Evolutionary conservation across 2,329 filamentous ascomycete genomes (phyloP).

Genomic region (Colletotrichum cordylinicola): DNA sequence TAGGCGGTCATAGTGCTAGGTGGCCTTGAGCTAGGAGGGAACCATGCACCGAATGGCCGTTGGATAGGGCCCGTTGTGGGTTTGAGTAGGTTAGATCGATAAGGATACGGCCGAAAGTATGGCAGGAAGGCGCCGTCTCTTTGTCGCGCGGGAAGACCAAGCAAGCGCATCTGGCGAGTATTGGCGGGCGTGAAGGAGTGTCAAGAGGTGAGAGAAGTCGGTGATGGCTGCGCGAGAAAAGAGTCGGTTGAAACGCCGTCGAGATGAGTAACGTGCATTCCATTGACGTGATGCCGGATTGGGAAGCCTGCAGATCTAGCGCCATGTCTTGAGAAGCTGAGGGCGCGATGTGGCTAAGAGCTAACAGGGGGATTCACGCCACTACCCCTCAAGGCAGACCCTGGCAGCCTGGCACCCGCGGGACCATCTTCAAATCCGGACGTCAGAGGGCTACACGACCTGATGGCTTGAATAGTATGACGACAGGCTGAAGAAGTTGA

Average conservation of each 20-base stretch:
- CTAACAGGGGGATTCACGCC: conserved; percentile 12
- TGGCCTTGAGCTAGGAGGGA: not conserved
- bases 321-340: not conserved
- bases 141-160: conserved; percentile 18
- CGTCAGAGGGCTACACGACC: not conserved
- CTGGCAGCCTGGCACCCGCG: not conserved
- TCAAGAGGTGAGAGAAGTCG: not conserved
- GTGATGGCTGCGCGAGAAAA: conserved; percentile 4
- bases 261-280: conserved; percentile 9
- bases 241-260: conserved; percentile 7
- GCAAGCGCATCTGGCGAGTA: conserved; percentile 2
- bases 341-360: not conserved
- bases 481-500: not conserved
- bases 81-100: not conserved
- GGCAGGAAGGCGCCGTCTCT: conserved; percentile 19
- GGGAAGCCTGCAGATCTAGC: conserved; percentile 13
- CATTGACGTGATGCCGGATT: conserved; percentile 16
- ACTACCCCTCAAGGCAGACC: conserved; percentile 4
- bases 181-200: not conserved
- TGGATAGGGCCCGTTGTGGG: conserved; percentile 15
- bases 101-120: conserved; percentile 20
- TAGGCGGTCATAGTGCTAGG: not conserved
- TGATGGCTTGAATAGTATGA: not conserved
- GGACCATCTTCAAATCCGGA: conserved; percentile 9
- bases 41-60: conserved; percentile 9